phyloP scores from a whole-genome alignment of 192 early-diverging fungal species.

The Thamnidium elegans region DNA sequence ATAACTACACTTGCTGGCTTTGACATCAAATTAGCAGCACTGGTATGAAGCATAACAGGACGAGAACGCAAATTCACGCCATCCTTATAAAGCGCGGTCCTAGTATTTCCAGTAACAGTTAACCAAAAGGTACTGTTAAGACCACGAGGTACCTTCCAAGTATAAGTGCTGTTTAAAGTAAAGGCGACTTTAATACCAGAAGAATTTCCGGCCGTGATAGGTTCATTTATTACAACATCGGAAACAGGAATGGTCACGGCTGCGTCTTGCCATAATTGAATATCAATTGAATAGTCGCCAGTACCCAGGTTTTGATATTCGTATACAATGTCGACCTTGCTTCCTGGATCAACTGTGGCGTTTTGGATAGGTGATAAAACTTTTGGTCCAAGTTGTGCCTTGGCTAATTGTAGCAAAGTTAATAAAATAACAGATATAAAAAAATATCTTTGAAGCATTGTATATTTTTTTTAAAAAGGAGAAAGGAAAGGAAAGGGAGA shows the following conservation, averaged over 20 bases:
- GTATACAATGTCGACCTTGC: slow-evolving; percentile 25
- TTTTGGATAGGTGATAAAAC: slow-evolving; percentile 25
- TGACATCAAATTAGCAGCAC: slow-evolving; percentile 1
- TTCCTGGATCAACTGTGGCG: slow-evolving; percentile 25
- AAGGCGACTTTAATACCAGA: slow-evolving; percentile 14
- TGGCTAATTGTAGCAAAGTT: neutral
- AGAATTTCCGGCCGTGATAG: slow-evolving; percentile 20
- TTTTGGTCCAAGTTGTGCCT: slow-evolving; percentile 24
- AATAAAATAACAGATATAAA: too few relatives aligned
- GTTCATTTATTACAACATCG: slow-evolving; percentile 17
- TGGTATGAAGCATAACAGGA: slow-evolving; percentile 17
- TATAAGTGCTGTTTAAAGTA: slow-evolving; percentile 23
- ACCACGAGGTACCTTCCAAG: slow-evolving; percentile 31
- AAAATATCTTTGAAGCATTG: too few relatives aligned
- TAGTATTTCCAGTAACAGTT: slow-evolving; percentile 17
- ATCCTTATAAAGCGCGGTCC: neutral
- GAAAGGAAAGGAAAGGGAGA: too few relatives aligned
- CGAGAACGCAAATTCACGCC: slow-evolving; percentile 7
- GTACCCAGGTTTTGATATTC: slow-evolving; percentile 36
- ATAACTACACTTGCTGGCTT: neutral
- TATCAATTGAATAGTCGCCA: slow-evolving; percentile 28
- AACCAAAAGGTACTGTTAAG: slow-evolving; percentile 29
- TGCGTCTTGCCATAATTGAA: slow-evolving; percentile 27
- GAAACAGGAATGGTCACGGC: neutral
- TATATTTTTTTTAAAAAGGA: too few relatives aligned